Conservation (phyloP, 1,284 basidiomycete genomes). For the Pseudozyma hubeiensis region DNA sequence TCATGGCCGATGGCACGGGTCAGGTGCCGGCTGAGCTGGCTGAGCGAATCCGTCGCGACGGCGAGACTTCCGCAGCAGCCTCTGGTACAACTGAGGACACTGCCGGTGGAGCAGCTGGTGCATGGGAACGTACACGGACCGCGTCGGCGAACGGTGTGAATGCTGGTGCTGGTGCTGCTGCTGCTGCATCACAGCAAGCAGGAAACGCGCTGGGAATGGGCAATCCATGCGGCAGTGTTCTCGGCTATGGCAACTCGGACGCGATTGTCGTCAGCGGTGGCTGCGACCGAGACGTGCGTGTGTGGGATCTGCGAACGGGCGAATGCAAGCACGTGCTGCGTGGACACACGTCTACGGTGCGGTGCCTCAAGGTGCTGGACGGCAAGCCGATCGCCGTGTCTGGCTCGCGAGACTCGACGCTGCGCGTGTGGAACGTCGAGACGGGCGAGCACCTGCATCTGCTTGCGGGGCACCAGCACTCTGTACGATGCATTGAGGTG, state of each 20-base stretch:
- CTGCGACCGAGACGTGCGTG: slow-evolving; percentile 87
- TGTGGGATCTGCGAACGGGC: slow-evolving; percentile 90
- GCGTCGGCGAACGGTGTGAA: slow-evolving; percentile 11
- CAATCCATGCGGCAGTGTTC: slow-evolving; percentile 69
- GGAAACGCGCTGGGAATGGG: slow-evolving; percentile 50
- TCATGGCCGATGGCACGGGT: slow-evolving; percentile 54
- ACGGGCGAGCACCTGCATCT: slow-evolving; percentile 78
- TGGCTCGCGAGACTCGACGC: slow-evolving; percentile 80
- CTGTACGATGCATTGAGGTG: slow-evolving; percentile 89
- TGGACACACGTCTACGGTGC: slow-evolving; percentile 90
- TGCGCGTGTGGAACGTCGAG: slow-evolving; percentile 94
- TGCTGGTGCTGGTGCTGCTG: slow-evolving; percentile 4
- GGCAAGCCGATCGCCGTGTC: slow-evolving; percentile 88
- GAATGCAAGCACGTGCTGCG: slow-evolving; percentile 82
- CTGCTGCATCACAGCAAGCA: slow-evolving; percentile 9
- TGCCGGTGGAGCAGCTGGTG: background rate
- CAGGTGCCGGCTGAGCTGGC: slow-evolving; percentile 35
- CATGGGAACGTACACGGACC: background rate
- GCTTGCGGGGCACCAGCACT: slow-evolving; percentile 82
- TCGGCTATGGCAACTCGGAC: slow-evolving; percentile 76
- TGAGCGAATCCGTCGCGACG: slow-evolving; percentile 30
- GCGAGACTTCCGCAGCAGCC: slow-evolving; percentile 17
- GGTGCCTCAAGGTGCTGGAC: slow-evolving; percentile 89
- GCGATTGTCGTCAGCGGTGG: slow-evolving; percentile 89
- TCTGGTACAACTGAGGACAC: background rate